Conservation (phyloP, 345 rosid genomes). For the Citrus unshiu region DNA sequence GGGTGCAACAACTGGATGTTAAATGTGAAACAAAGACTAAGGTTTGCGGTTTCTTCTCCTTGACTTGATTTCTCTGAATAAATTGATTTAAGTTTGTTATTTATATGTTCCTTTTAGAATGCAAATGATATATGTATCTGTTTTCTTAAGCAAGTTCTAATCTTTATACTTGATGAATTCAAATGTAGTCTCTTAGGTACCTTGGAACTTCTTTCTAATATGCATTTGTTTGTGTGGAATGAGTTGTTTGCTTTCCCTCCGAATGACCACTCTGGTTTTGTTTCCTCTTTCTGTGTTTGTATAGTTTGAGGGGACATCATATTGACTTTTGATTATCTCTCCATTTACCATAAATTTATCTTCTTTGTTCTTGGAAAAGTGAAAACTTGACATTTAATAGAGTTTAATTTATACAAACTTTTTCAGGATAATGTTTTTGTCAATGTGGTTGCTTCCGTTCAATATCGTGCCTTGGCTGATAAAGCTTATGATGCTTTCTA, state of each 20-base stretch:
- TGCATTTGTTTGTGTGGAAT: neutral
- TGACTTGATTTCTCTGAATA: neutral
- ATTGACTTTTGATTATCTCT: neutral
- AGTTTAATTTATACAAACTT: neutral
- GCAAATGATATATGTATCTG: neutral
- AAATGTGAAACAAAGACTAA: slow-evolving; percentile 21
- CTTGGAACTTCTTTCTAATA: neutral
- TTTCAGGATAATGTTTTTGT: slow-evolving; percentile 47
- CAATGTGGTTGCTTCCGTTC: slow-evolving; percentile 44
- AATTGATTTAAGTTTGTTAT: neutral
- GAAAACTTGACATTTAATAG: neutral
- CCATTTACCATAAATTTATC: neutral
- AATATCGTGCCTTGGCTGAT: slow-evolving; percentile 36
- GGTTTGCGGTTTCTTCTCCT: neutral
- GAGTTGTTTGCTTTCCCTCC: neutral
- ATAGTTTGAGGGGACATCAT: too few relatives aligned
- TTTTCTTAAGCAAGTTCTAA: neutral
- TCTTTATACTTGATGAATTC: neutral
- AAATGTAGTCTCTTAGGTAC: neutral
- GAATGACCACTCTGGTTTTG: neutral
- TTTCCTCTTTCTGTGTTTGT: neutral
- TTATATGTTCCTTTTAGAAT: neutral
- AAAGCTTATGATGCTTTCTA: slow-evolving; percentile 43
- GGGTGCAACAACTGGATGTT: slow-evolving; percentile 28
- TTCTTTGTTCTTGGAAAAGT: neutral